Base-by-base conservation (phyloP, 2,329 filamentous ascomycete genomes). In the Fusarium clavum region DNA sequence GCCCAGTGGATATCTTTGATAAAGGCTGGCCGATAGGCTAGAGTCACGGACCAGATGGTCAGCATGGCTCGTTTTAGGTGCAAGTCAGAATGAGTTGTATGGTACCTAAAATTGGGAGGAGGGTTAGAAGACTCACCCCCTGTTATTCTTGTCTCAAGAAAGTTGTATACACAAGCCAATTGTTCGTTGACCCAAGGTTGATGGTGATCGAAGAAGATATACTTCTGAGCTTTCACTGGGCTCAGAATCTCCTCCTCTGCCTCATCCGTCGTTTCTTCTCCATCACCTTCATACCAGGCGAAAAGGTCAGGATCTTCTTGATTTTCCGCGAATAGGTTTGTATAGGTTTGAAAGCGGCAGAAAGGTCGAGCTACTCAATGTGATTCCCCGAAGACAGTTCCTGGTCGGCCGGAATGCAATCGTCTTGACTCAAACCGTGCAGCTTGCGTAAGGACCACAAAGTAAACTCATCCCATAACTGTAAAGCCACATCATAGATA, bases 121-220 rank as follows among this genome's bases (percentile, higher is more conserved):
- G 6, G 16, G 30, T 13, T 10, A 32, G 30, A 41, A 43, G 46
- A 61, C 72, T 54, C 46, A 74, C 64, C 70, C 40, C 67, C 56
- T 11, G 70, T 72, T 22, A 74, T 25, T 27, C 63, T 47, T 8
- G 64, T 67, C 45, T 75, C 67, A 22, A 75, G 62, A 53, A 68
- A 71, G 38, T 68, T 61, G 29, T 72, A 67, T 13, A 75, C 58
- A 43, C 71, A 75, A 8, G 60, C 64, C 45, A 72, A 48, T 49
- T 75, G 69, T 57, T 75, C 69, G 14, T 73, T 75, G 13, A 72
- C 71, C 71, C 64, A 73, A 6, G 71, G 69, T 5, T 72, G 73
- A 49, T 72, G 64, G 5, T 62, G 34, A 16, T 60, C 56, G 27
- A 75, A 75, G 53, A 75, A 75, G 4, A 73, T 25, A 43, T 62